Conservation (phyloP, 148 eudicot species). For the Chenopodium suecicum region DNA sequence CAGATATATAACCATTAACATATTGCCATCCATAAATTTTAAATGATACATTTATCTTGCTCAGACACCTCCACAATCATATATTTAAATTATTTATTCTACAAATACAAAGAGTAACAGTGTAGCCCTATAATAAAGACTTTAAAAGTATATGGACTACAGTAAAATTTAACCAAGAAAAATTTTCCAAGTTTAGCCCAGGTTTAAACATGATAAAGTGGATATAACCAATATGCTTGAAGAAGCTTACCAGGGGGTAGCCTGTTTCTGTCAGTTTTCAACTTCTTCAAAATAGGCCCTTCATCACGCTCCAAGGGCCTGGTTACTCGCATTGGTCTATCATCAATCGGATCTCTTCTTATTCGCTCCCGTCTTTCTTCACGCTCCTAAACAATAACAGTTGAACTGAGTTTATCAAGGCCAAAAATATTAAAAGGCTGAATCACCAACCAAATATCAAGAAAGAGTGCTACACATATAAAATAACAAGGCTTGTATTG, state of each 20-base stretch:
- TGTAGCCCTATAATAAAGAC: not conserved
- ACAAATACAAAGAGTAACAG: not conserved
- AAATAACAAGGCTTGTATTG: not conserved
- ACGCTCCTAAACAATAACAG: constrained; percentile 66
- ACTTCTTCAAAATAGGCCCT: constrained; percentile 46
- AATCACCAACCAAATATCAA: not conserved
- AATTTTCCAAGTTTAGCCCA: not conserved
- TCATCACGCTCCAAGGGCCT: constrained; percentile 49
- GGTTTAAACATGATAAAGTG: not conserved
- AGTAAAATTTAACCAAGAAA: not conserved
- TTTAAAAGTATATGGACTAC: too few species aligned
- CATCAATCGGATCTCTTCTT: constrained; percentile 70
- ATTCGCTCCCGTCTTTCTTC: constrained; percentile 79
- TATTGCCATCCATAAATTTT: not conserved
- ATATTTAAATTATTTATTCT: not conserved
- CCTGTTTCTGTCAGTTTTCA: constrained; percentile 53
- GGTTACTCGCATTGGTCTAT: constrained; percentile 52
- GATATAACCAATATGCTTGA: not conserved
- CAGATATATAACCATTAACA: not conserved
- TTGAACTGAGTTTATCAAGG: not conserved
- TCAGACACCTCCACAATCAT: not conserved
- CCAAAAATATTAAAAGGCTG: not conserved
- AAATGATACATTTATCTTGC: not conserved
- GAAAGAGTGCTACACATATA: not conserved
- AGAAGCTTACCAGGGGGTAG: constrained; percentile 81